These are phyloP conservation scores for Pichia sp. DNA, from an alignment of 1,139 yeast species.

Conservation along the genomic window DNA sequence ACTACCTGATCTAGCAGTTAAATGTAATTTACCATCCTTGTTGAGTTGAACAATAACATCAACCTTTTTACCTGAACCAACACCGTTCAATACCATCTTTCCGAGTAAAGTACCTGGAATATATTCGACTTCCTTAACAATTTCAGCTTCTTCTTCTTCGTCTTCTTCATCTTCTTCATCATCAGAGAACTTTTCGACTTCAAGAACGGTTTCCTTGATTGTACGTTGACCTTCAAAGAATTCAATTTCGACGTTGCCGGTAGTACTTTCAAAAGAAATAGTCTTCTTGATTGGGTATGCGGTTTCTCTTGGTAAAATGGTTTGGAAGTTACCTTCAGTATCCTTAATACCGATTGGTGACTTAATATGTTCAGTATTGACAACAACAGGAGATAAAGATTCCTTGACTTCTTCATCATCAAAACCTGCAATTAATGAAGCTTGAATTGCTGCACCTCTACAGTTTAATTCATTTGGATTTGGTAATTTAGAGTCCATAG, in stretches of 20 bases:
- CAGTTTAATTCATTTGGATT: conserved; percentile 90
- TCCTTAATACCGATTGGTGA: conserved; percentile 86
- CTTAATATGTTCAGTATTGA: conserved; percentile 84
- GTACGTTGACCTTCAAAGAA: conserved; percentile 85
- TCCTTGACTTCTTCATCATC: conserved; percentile 87
- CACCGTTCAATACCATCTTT: conserved; percentile 73
- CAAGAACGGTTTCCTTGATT: conserved; percentile 73
- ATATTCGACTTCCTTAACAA: conserved; percentile 56
- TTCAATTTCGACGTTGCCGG: conserved; percentile 64
- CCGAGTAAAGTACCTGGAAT: conserved; percentile 77
- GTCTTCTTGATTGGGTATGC: conserved; percentile 90
- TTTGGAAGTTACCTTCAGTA: conserved; percentile 67
- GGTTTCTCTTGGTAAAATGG: conserved; percentile 80
- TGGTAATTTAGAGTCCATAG: conserved; percentile 70
- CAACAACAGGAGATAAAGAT: conserved; percentile 80
- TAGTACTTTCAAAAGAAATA: conserved; percentile 60
- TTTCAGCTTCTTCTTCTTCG: conserved; percentile 53
- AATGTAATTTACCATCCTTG: conserved; percentile 78
- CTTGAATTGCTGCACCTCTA: conserved; percentile 98
- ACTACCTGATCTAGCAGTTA: conserved; percentile 77
- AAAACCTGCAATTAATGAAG: conserved; percentile 77
- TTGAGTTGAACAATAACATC: conserved; percentile 85
- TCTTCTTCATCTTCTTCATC: conserved; percentile 39
- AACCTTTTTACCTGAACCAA: conserved; percentile 63
- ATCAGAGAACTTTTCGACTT: conserved; percentile 51